Conservation (phyloP, 129 eudicot species). For the Saussurea involucrata region DNA sequence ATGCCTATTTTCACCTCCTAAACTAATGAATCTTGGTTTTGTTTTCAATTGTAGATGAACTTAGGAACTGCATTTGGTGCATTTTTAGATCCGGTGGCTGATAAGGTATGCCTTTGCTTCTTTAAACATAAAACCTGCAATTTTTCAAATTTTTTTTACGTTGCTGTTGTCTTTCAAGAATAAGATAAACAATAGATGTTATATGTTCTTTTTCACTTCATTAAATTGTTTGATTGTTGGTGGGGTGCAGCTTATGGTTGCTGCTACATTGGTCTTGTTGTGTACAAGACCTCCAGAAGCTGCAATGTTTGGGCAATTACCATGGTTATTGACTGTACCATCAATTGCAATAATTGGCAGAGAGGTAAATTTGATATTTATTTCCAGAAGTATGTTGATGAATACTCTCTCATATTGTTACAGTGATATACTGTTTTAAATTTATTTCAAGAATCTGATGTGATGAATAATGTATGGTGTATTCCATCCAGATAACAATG, state of each 20-base stretch:
- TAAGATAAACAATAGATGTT: not conserved
- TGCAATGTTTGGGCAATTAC: conserved; percentile 64
- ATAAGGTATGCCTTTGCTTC: conserved; percentile 53
- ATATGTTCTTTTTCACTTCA: not conserved
- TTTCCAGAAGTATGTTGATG: not conserved
- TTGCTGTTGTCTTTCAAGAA: not conserved
- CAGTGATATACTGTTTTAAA: not conserved
- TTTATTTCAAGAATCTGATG: not conserved
- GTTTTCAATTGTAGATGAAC: conserved; percentile 53
- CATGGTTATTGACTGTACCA: conserved; percentile 89
- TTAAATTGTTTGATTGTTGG: conserved; percentile 11
- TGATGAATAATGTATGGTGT: not conserved
- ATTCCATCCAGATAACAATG: conserved; percentile 54
- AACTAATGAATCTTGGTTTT: not conserved
- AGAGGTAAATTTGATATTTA: conserved; percentile 48
- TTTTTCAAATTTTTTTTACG: not conserved
- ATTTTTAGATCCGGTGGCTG: conserved; percentile 97
- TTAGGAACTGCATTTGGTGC: conserved; percentile 95
- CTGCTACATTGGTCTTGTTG: conserved; percentile 83
- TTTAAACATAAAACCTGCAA: not conserved
- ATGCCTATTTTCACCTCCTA: not conserved
- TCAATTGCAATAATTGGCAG: conserved; percentile 90
- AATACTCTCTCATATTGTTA: not conserved
- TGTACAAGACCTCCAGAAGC: conserved; percentile 85
- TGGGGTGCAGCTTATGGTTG: conserved; percentile 91